Evolutionary conservation across 495 filamentous ascomycete species (phyloP), one percentile per base, ranked within the genome.

Genomic region (Penicillium canescens): DNA sequence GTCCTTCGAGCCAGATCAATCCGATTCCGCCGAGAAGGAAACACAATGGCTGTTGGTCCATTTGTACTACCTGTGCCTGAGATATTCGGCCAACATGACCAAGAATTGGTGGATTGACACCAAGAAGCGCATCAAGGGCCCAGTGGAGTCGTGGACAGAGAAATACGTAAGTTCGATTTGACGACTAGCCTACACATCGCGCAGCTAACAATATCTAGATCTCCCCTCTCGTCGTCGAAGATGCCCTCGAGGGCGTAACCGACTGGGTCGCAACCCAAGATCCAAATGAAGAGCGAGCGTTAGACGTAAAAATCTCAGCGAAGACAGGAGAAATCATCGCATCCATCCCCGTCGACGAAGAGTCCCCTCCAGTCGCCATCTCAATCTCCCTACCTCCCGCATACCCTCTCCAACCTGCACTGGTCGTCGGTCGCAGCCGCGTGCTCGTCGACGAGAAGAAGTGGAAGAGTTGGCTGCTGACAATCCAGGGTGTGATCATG

Each of bases 401-500:
- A 26, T 99, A 92, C 61, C 94, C 94, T 0, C 80, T 99, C 4
- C 82, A 86, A 12, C 77, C 81, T 0, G 91, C 92, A 3, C 72
- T 82, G n/a, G 91, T 97, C 4, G 75, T 84, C 11, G 84, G 89
- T 18, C 72, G 88, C 33, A 92, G 87, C 58, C 84, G 92, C 9
- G 92, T 98, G 4, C 89, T 89, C 4, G 86, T 97, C 21, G 85
- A 86, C 52, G 91, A 96, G 63, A 84, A 85, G 70, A 94, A 92
- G 65, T 99, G 95, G 90, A 85, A 87, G 65, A 84, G 74, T 55
- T 95, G 92, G 89, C 71, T 96, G 50, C 75, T 86, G 52, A 88
- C 83, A 10, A 91, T 90, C n/a, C 90, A 96, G 58, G 92, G 91
- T 4, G 89, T 92, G 35, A 96, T 98, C 63, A 92, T 87, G 54